These are phyloP conservation scores for Alternaria metachromatica DNA, from an alignment of 2,329 filamentous ascomycete species.

Conservation along the genomic window DNA sequence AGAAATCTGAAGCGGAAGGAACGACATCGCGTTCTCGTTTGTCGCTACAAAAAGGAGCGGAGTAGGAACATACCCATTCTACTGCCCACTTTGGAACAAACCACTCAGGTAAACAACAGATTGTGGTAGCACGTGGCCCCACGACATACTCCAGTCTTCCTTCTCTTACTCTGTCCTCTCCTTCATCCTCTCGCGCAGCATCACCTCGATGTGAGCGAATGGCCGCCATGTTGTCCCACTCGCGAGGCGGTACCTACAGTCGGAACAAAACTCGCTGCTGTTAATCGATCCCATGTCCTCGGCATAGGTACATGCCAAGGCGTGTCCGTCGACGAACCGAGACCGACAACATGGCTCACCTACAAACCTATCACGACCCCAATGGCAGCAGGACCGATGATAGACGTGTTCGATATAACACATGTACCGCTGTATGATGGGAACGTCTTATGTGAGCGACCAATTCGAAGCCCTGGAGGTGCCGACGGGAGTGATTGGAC, in stretches of 20 bases:
- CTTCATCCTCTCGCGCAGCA: background rate
- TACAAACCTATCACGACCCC: slow-evolving; percentile 36
- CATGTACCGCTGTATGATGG: slow-evolving; percentile 24
- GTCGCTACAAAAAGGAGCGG: background rate
- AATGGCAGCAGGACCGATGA: slow-evolving; percentile 39
- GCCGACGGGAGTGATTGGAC: background rate
- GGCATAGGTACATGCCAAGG: slow-evolving; percentile 30
- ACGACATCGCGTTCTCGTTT: background rate
- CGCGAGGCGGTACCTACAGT: slow-evolving; percentile 25
- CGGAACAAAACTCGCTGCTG: slow-evolving; percentile 24
- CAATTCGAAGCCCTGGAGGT: background rate
- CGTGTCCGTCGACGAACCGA: slow-evolving; percentile 23
- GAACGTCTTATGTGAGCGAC: background rate
- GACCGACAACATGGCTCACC: slow-evolving; percentile 41
- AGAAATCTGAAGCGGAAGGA: background rate
- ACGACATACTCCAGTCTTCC: background rate
- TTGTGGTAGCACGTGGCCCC: background rate
- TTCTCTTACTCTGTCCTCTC: background rate
- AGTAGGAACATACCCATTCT: fast-evolving
- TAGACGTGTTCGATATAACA: slow-evolving; percentile 43
- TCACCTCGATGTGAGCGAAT: slow-evolving; percentile 24
- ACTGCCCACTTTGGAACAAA: background rate
- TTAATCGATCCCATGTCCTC: slow-evolving; percentile 34
- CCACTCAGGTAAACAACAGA: background rate
- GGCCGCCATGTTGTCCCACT: slow-evolving; percentile 24